A percentile compares a stretch with the other conserved stretches of the same genome.
Conservation (phyloP, 1,284 basidiomycete species). For the Vanrija pseudolonga region DNA sequence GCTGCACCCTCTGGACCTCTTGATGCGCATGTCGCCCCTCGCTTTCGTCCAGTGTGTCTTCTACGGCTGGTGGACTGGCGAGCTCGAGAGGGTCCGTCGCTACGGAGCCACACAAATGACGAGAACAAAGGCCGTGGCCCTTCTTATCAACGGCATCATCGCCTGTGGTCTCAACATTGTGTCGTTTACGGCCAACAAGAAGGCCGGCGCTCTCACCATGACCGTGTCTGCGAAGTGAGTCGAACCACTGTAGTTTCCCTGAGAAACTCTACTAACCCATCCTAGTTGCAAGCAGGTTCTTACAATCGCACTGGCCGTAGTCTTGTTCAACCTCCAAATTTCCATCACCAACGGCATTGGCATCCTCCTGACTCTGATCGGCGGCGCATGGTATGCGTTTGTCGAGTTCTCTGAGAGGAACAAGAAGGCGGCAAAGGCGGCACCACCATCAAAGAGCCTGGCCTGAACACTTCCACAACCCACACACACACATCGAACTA, state of each 20-base stretch:
- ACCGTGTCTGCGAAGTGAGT: constrained; percentile 48
- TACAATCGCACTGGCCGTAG: constrained; percentile 77
- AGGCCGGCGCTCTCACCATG: constrained; percentile 61
- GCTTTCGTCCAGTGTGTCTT: constrained; percentile 80
- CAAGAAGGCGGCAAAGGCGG: constrained; percentile 16
- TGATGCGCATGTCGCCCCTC: constrained; percentile 77
- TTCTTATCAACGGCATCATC: constrained; percentile 73
- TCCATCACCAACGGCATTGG: constrained; percentile 72
- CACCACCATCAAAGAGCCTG: too few species aligned
- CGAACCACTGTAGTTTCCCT: neutral
- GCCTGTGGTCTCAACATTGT: constrained; percentile 89
- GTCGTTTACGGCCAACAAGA: constrained; percentile 85
- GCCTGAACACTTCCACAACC: neutral
- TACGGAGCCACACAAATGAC: constrained; percentile 59
- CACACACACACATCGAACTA: neutral
- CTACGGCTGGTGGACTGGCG: constrained; percentile 71
- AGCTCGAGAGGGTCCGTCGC: constrained; percentile 62
- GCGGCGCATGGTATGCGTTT: constrained; percentile 74
- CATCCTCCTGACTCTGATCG: constrained; percentile 72
- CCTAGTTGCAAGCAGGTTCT: constrained; percentile 79
- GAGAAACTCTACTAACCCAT: neutral
- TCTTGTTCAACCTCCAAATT: constrained; percentile 76
- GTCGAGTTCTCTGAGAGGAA: constrained; percentile 66
- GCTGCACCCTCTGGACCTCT: constrained; percentile 74
- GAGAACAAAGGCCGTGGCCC: constrained; percentile 54